Evolutionary conservation across 1,284 basidiomycete genomes (phyloP), one percentile per base, ranked within the genome.

Genomic region (Coniferiporia sulphurascens): DNA sequence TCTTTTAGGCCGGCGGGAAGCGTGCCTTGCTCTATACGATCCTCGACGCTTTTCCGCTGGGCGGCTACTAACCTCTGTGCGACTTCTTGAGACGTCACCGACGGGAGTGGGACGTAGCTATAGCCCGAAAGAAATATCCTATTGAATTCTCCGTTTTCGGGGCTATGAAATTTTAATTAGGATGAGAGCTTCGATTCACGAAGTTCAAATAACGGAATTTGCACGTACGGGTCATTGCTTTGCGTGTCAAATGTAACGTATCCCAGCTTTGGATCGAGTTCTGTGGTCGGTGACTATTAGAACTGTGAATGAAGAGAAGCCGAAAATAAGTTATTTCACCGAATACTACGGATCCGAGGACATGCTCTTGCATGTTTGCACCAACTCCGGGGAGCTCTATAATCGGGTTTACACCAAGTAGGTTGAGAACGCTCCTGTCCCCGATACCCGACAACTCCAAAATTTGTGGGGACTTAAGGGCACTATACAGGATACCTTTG

Each of bases 361-460:
- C 48, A 55, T 74, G 72, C 43, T 74, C 73, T 55, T 73, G 72
- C 4, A 70, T 52, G 59, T 73, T 74, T 36, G 66, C 64, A 19
- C 73, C 72, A n/a, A 74, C 72, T 3, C 69, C 66, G 4, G 72
- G 74, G 4, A 78, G 70, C 27, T 74, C 69, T 19, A 73, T 56
- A 38, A 68, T 65, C 17, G 71, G 68, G 8, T 69, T 60, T 21
- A 78, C 70, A 0, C 70, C 71, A 32, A 72, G 63, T 0, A 57
- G 49, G 7, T 65, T 55, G 17, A 77, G 65, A n/a, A 74, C 62
- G 2, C 64, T 62, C 0, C 60, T 61, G 19, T 70, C 65, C 4
- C 75, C 76, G 19, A 78, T 73, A 10, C 76, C 76, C 2, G 73
- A 75, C 10, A 77, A 69, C 62, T 76, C 74, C 8, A 77, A 66